Evolutionary conservation across 345 rosid genomes (phyloP), one percentile per base, ranked within the genome.

Genomic region (Gossypium anomalum): DNA sequence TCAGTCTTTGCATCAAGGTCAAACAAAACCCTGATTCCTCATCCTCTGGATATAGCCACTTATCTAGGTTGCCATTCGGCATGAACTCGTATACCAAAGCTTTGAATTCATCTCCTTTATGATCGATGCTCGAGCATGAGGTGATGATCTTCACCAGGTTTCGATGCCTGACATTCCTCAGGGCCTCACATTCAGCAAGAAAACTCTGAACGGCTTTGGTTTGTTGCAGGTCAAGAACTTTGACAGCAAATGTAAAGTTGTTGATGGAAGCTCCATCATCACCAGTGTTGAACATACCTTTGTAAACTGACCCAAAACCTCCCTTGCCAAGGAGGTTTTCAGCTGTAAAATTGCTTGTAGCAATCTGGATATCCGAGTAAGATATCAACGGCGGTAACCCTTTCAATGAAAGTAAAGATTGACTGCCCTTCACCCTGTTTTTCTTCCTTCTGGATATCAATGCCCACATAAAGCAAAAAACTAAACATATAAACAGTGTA

Each of bases 81-180:
- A 87, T 84, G 80, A 82, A 85, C 55, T 84, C 81, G 43, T 74
- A 82, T 4, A 87, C 59, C 12, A 87, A 71, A 4, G 91, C 90
- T 78, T 82, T 89, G 77, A 89, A 89, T 45, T 82, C 80, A 58
- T 87, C 82, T 53, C 90, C 84, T 25, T 79, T 68, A 27, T 58
- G 69, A 60, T 89, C 89, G 10, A 79, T 52, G 75, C 90, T 86
- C 0, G 87, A 84, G 78, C 93, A 87, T 23, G 80, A 79, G 14
- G 87, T 83, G 16, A 87, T 64, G 6, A 87, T 14, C 67, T 86
- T 89, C 41, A 86, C 76, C 43, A 89, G 83, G 73, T 87, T 89
- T 23, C 88, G 78, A 45, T 87, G 93, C 64, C 87, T 82, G 12
- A 81, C 63, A 17, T 22, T 67, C 34, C 83, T 83, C 27, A 86